Base-by-base conservation (phyloP, 1,284 basidiomycete genomes). In the Somion occarium region DNA sequence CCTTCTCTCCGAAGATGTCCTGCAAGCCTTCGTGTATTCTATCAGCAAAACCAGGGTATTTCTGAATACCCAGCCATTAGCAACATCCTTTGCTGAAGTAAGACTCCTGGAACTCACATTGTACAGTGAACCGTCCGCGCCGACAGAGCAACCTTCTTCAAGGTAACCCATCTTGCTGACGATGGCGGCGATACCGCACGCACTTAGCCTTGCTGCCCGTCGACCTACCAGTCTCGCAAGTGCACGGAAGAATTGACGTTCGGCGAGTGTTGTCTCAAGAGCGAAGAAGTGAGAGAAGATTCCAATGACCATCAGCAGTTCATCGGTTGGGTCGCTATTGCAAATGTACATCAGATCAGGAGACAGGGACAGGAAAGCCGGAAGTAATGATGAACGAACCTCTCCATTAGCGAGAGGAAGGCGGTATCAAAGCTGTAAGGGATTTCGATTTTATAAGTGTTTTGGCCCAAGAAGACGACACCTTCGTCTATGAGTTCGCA, bases 401-500 rank as follows among this genome's bases (percentile, higher is more conserved):
- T 89, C 73, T 98, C 96, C 85, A 99, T 98, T 51, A 98, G 76
- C 44, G 91, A 94, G 54, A 99, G 74, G 77, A 98, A 98, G 1
- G 96, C 96, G 1, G 96, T 99, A 71, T 99, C 96, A 64, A 99
- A 88, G 41, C 80, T 86, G 67, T 96, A 94, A 5, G 93, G 80
- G 60, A 83, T 91, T 71, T 98, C 94, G 48, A 98, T 80, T 75
- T 98, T 98, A 81, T 98, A 97, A 1, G 95, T 97, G 71, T 94
- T 93, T 72, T 98, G 96, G 39, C 96, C 95, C 37, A 98, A 79
- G 85, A 99, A 99, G 50, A 99, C 81, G 24, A 94, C 89, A 67
- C 96, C 96, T 59, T 95, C 88, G 67, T 99, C 96, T 66, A 98
- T 93, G 57, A 99, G 84, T 68, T 99, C 96, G 68, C 88, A 92